Evolutionary conservation across 805 yeast genomes (phyloP), one percentile per base, ranked within the genome.

Genomic region (Myxozyma neglecta): DNA sequence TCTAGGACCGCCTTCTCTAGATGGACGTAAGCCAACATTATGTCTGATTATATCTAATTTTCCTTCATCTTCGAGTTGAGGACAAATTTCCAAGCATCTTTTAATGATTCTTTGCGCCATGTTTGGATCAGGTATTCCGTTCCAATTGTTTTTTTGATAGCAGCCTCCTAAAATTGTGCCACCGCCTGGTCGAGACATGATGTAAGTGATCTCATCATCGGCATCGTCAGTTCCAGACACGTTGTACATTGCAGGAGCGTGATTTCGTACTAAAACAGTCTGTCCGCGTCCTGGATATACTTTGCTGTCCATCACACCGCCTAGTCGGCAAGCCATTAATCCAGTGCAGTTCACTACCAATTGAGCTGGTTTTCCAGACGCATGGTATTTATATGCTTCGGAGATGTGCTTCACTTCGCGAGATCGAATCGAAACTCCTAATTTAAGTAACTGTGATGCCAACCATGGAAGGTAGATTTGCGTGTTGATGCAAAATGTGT

Each of bases 231-330:
- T 45, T 9, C 68, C 66, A 16, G 62, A 60, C 11, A 59, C 60
- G 16, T 49, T 50, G 16, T 53, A 55, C 67, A 65, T 65, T 3
- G 59, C 59, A 7, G 69, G 63, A 3, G 70, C 68, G 20, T 44
- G 59, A 34, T 69, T 68, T 11, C 79, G 81, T 24, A 88, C 79
- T 9, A 88, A 85, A 18, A 88, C 86, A 32, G 88, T 90, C 70
- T 89, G 96, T 5, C 96, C 96, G 61, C 96, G 77, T 0, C 89
- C 83, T 7, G 96, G 93, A 67, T 85, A 87, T 18, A 86, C 81
- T 0, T 76, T 74, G 8, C 75, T 63, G 70, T 89, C 96, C 20
- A 76, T 74, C 16, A 87, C 89, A 11, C 92, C 94, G 7, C 85
- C 85, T 6, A 89, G 74, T 1, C 73, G 71, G 51, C 77, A 77